Conservation (phyloP, 2,329 filamentous ascomycete genomes). For the Fusarium sp. region DNA sequence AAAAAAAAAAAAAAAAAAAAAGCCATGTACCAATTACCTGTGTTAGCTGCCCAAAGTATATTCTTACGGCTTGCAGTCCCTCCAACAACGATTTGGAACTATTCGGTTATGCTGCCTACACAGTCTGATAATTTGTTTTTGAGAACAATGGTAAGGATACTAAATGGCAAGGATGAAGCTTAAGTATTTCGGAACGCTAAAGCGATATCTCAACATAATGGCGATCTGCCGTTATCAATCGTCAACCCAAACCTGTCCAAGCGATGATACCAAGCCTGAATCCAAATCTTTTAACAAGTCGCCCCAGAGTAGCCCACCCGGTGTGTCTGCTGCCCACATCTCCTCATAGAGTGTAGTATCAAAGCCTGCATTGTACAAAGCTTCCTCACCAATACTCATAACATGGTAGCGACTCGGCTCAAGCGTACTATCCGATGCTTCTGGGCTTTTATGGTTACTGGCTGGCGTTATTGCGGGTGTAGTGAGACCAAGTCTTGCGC, state of each 20-base stretch:
- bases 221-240: neutral
- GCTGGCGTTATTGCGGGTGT: constrained; percentile 23
- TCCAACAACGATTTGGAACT: neutral
- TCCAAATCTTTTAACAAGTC: constrained; percentile 42
- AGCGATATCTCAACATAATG: neutral
- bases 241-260: constrained; percentile 42
- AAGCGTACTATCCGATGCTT: neutral
- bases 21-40: no score
- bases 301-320: constrained; percentile 39
- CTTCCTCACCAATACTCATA: constrained; percentile 32
- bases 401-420: constrained; percentile 10
- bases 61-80: neutral
- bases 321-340: constrained; percentile 31
- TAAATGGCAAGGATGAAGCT: neutral
- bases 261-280: constrained; percentile 40
- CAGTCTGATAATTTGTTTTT: neutral
- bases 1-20: no score
- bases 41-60: no score
- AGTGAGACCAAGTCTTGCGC: constrained; percentile 36
- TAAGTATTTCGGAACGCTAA: neutral
- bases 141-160: neutral
- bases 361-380: constrained; percentile 4
- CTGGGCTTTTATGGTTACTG: neutral
- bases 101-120: neutral
- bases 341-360: constrained; percentile 6